These are phyloP conservation scores for Fagus sylvatica DNA, from an alignment of 306 rosid species.

Conservation along the genomic window DNA sequence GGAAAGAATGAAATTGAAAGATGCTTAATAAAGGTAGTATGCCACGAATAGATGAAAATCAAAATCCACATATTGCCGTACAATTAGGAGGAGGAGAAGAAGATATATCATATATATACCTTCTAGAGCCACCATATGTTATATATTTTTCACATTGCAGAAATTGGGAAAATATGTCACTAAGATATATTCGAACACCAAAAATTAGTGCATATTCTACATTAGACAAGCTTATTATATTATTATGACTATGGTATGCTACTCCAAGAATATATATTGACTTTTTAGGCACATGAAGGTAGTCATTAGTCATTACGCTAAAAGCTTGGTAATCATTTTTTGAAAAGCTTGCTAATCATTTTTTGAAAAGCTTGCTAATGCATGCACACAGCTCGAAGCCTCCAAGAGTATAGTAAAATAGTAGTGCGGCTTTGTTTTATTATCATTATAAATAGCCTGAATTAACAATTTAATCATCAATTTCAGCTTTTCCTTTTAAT, in stretches of 20 bases:
- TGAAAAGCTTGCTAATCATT: too few relatives aligned
- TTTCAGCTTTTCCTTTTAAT: not conserved
- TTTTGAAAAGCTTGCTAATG: too few relatives aligned
- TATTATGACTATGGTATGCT: not conserved
- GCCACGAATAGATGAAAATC: not conserved
- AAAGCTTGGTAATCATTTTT: too few relatives aligned
- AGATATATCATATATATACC: not conserved
- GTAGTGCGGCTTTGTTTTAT: too few relatives aligned
- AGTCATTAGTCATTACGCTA: too few relatives aligned
- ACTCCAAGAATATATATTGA: too few relatives aligned
- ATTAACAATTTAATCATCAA: too few relatives aligned
- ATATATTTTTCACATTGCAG: not conserved
- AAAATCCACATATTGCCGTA: slow-evolving; percentile 6
- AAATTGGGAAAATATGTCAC: not conserved
- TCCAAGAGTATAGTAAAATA: too few relatives aligned
- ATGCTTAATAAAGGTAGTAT: not conserved
- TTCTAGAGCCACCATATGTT: not conserved
- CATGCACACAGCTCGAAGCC: too few relatives aligned
- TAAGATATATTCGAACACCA: not conserved
- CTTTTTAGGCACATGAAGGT: too few relatives aligned
- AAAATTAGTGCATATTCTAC: not conserved
- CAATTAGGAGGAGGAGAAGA: not conserved
- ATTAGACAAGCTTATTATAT: not conserved
- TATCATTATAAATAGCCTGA: too few relatives aligned
- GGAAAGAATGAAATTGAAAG: not conserved